A percentile compares a stretch with the other conserved stretches of the same genome.
Evolutionary conservation across 2,329 filamentous ascomycete genomes (phyloP).

Genomic region (Fragosphaeria purpurea): DNA sequence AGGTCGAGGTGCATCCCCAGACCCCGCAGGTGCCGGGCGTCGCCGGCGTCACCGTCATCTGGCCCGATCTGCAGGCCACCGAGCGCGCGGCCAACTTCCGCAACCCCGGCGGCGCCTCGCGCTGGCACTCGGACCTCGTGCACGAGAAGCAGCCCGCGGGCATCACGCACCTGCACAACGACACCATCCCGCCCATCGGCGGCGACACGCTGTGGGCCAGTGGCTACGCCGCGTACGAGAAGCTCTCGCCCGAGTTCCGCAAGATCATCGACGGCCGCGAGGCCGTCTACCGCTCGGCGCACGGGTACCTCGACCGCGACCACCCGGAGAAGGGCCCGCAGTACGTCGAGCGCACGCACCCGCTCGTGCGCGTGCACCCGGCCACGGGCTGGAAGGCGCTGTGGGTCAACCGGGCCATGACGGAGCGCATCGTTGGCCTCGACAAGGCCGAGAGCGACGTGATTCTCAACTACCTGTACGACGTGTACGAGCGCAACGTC

Average conservation of each 20-base stretch:
- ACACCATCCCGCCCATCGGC: constrained; percentile 53
- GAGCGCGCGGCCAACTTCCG: constrained; percentile 54
- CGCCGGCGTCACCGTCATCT: constrained; percentile 55
- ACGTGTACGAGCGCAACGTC: constrained; percentile 59
- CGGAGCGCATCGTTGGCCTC: constrained; percentile 55
- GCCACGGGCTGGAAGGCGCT: constrained; percentile 63
- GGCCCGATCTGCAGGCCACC: constrained; percentile 57
- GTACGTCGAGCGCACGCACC: constrained; percentile 57
- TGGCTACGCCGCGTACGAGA: constrained; percentile 63
- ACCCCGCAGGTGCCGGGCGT: constrained; percentile 60
- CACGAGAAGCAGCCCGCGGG: constrained; percentile 62
- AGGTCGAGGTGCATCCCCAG: constrained; percentile 63
- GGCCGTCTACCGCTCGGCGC: constrained; percentile 56
- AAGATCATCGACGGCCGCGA: constrained; percentile 57
- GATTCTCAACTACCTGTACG: constrained; percentile 55
- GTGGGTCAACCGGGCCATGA: constrained; percentile 63
- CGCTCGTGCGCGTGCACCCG: constrained; percentile 60
- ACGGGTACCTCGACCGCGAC: constrained; percentile 56
- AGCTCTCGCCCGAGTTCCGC: constrained; percentile 59
- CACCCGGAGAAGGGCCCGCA: constrained; percentile 52
- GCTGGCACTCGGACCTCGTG: constrained; percentile 63
- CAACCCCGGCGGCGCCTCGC: constrained; percentile 54
- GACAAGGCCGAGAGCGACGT: constrained; percentile 60
- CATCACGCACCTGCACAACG: constrained; percentile 60
- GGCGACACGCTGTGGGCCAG: constrained; percentile 66